Evolutionary conservation across 1,284 basidiomycete genomes (phyloP).

Genomic region (Apiotrichum veenhuisii): DNA sequence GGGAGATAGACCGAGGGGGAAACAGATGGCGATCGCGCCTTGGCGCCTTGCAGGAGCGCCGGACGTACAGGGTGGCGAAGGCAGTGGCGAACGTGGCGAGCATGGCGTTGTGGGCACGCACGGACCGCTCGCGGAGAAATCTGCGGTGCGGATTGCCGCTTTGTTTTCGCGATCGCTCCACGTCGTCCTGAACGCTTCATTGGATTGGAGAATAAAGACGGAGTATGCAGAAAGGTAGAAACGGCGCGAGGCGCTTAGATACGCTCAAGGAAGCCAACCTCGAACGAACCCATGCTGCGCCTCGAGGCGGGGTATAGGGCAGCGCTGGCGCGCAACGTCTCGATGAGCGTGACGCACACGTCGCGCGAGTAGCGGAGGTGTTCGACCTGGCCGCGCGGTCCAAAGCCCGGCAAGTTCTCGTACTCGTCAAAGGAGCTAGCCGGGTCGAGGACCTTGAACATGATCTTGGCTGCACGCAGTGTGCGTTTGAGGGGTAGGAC

Average conservation of each 20-base stretch:
- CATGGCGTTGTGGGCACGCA: too few species aligned
- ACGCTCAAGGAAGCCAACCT: slow-evolving; percentile 42
- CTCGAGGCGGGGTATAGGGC: slow-evolving; percentile 28
- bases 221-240: too few species aligned
- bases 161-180: too few species aligned
- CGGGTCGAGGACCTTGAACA: slow-evolving; percentile 34
- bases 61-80: too few species aligned
- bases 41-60: too few species aligned
- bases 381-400: slow-evolving; percentile 29
- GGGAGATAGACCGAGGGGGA: too few species aligned
- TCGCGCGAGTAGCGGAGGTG: slow-evolving; percentile 31
- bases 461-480: slow-evolving; percentile 35
- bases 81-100: too few species aligned
- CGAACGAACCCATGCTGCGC: slow-evolving; percentile 34
- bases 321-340: slow-evolving; percentile 28
- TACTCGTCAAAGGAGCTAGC: slow-evolving; percentile 2
- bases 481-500: background rate
- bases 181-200: too few species aligned
- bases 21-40: too few species aligned
- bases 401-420: slow-evolving; percentile 12
- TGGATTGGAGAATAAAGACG: too few species aligned
- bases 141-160: too few species aligned
- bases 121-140: too few species aligned
- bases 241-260: slow-evolving; percentile 3
- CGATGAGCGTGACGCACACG: slow-evolving; percentile 30